These are phyloP conservation scores for Intubia oerlemansii DNA, from an alignment of 2,329 filamentous ascomycete genomes.

Conservation along the genomic window DNA sequence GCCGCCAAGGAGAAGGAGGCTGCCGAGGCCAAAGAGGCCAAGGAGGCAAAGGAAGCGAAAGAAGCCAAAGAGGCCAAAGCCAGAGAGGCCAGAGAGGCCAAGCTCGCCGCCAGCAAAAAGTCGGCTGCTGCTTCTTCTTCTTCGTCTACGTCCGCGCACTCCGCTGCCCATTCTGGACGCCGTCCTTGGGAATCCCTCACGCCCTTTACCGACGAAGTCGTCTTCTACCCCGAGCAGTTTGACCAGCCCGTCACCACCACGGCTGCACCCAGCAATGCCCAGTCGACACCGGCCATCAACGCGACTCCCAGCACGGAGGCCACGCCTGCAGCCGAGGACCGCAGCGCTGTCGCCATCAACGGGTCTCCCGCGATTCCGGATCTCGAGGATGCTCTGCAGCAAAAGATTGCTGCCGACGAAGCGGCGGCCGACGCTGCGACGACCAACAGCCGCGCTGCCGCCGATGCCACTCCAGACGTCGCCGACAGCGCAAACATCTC, in stretches of 20 bases:
- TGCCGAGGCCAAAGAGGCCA: background rate
- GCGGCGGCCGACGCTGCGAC: conserved; percentile 1
- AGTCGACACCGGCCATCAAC: no score
- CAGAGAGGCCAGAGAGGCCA: background rate
- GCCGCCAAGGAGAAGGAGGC: conserved; percentile 1
- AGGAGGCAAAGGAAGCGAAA: conserved; percentile 1
- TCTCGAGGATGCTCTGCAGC: conserved; percentile 2
- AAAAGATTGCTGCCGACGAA: conserved; percentile 5
- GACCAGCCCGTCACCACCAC: conserved; percentile 3
- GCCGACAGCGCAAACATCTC: conserved; percentile 2
- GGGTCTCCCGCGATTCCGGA: background rate
- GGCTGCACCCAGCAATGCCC: background rate
- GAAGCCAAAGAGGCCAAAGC: no score
- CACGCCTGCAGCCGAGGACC: background rate
- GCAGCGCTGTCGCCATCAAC: background rate
- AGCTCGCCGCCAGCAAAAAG: background rate
- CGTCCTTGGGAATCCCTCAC: conserved; percentile 7
- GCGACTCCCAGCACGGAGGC: background rate
- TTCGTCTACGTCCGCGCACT: no score
- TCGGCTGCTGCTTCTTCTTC: no score
- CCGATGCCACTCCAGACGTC: conserved; percentile 1
- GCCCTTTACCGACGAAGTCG: conserved; percentile 5
- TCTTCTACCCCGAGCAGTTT: conserved; percentile 8
- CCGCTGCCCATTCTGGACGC: no score
- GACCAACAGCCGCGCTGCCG: no score